phyloP scores from a whole-genome alignment of 352 stramenopile genomes.

The Globisporangium recalcitrans region DNA sequence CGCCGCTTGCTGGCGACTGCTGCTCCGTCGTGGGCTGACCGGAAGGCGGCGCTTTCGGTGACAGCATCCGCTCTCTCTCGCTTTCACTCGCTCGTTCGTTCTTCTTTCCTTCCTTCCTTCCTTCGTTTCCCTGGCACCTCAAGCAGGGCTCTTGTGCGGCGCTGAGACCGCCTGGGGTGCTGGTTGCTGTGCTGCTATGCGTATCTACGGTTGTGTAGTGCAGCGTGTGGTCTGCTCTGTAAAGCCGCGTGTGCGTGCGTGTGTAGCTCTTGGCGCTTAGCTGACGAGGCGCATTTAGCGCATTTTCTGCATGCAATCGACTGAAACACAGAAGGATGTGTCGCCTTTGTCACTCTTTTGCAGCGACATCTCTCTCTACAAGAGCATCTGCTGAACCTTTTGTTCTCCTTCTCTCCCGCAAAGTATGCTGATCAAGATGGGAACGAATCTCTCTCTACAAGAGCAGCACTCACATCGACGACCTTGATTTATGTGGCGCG shows the following conservation, averaged over 20 bases:
- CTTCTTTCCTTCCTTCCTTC: neutral
- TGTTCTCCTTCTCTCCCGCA: neutral
- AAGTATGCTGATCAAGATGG: neutral
- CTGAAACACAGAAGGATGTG: conserved; percentile 1
- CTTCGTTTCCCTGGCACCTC: neutral
- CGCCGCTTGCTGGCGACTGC: neutral
- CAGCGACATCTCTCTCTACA: conserved; percentile 2
- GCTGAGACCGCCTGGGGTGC: neutral
- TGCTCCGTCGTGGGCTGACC: conserved; percentile 13
- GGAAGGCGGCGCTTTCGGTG: neutral
- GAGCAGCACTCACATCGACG: no score
- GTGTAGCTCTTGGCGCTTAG: neutral
- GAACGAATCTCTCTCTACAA: neutral
- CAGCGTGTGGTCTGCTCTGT: neutral
- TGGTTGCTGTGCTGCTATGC: neutral
- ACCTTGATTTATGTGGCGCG: neutral
- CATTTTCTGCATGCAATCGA: neutral
- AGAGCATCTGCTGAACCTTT: conserved; percentile 1
- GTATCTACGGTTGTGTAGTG: no score
- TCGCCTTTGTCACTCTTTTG: neutral
- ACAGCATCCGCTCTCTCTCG: neutral
- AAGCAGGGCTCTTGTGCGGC: neutral
- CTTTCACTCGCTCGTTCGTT: neutral
- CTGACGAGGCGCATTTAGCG: neutral
- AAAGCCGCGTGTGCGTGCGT: neutral